Percentiles rank a stretch among this genome's conserved stretches.
Conservation (phyloP, 371 early-diverging fungal species). For the Mucor piriformis region DNA sequence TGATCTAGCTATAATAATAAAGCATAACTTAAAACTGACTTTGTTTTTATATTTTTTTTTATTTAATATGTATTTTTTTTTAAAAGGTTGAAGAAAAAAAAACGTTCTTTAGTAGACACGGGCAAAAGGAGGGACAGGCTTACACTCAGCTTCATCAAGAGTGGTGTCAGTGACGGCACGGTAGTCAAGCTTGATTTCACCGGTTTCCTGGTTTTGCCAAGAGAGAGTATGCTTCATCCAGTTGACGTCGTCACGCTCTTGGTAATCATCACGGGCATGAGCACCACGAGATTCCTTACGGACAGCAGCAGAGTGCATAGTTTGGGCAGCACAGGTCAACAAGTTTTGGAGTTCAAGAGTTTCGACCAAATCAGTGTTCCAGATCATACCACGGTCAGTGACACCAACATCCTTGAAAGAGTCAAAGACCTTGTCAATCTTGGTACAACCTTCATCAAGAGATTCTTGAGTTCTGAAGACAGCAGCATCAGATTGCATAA, state of each 20-base stretch:
- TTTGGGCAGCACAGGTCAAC: conserved; percentile 95
- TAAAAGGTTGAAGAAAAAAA: too few relatives aligned
- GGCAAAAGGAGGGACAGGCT: conserved; percentile 91
- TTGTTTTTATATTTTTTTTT: conserved; percentile 5
- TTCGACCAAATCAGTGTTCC: conserved; percentile 97
- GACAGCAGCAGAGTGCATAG: conserved; percentile 94
- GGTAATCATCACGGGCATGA: conserved; percentile 95
- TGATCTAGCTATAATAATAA: too few relatives aligned
- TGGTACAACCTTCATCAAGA: conserved; percentile 78
- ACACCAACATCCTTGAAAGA: conserved; percentile 85
- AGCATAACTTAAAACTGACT: too few relatives aligned
- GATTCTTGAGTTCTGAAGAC: conserved; percentile 95
- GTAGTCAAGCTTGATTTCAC: conserved; percentile 81
- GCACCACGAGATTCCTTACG: conserved; percentile 98
- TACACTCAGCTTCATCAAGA: conserved; percentile 91
- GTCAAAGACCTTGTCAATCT: conserved; percentile 85
- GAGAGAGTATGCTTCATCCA: conserved; percentile 99
- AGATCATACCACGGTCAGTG: conserved; percentile 93
- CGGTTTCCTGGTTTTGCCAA: conserved; percentile 85
- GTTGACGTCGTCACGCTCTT: conserved; percentile 86
- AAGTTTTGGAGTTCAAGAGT: conserved; percentile 97
- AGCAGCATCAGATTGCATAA: conserved; percentile 97
- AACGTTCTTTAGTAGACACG: conserved; percentile 86
- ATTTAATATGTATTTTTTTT: background rate
- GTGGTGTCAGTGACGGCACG: conserved; percentile 81